Evolutionary conservation across 805 yeast genomes (phyloP).

Genomic region (Kockiozyma suomiensis): DNA sequence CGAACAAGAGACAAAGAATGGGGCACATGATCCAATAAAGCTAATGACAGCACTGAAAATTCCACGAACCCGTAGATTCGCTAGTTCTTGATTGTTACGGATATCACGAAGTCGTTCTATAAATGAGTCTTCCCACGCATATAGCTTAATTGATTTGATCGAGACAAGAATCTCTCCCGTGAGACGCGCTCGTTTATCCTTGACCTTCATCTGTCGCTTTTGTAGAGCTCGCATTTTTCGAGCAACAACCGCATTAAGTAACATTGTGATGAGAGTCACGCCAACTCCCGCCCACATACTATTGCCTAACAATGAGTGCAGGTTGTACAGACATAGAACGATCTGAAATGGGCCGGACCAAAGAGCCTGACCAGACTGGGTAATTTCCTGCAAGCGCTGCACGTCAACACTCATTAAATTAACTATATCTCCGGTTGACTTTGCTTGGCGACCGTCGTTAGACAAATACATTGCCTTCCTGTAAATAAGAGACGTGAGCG

Average conservation of each 20-base stretch:
- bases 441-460: constrained; percentile 59
- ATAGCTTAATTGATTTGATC: constrained; percentile 86
- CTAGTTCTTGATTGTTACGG: constrained; percentile 81
- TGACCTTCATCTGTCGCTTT: constrained; percentile 83
- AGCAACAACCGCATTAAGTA: constrained; percentile 70
- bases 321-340: constrained; percentile 70
- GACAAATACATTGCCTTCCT: constrained; percentile 71
- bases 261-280: constrained; percentile 77
- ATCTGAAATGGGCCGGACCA: constrained; percentile 97
- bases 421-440: constrained; percentile 76
- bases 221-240: constrained; percentile 69
- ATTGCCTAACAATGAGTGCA: constrained; percentile 75
- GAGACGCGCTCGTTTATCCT: constrained; percentile 88
- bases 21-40: constrained; percentile 82
- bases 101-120: constrained; percentile 69
- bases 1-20: constrained; percentile 82
- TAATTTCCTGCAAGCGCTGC: constrained; percentile 60
- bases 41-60: constrained; percentile 66
- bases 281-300: constrained; percentile 91
- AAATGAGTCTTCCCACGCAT: constrained; percentile 93
- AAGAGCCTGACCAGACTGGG: constrained; percentile 74
- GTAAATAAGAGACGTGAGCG: constrained; percentile 69
- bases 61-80: constrained; percentile 75
- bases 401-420: constrained; percentile 80
- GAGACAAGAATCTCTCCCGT: constrained; percentile 86